Evolutionary conservation across 2,329 filamentous ascomycete genomes (phyloP).

Genomic region (Ascochyta viciae-villosae): DNA sequence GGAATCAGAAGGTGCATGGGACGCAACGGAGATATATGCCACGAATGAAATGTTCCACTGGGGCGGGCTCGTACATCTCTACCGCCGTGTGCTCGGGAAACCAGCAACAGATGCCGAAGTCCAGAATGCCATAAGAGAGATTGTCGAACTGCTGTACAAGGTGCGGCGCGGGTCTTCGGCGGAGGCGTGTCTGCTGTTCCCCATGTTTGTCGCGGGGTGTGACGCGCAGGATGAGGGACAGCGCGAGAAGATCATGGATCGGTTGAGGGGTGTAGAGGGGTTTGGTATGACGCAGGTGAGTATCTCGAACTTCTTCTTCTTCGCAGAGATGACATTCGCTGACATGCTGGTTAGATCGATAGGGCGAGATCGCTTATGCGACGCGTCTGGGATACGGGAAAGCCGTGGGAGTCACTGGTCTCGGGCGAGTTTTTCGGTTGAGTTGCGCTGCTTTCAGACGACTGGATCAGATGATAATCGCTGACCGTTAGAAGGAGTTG

Average conservation of each 20-base stretch:
- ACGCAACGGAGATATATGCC: conserved; percentile 70
- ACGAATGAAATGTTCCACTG: conserved; percentile 82
- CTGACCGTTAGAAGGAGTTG: neutral
- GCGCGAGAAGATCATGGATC: conserved; percentile 67
- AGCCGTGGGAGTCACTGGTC: conserved; percentile 72
- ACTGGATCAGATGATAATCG: neutral
- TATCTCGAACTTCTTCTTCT: neutral
- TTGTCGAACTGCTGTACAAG: conserved; percentile 67
- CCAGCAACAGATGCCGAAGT: conserved; percentile 65
- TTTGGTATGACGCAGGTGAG: conserved; percentile 78
- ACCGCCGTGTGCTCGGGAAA: conserved; percentile 74
- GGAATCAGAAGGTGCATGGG: conserved; percentile 57
- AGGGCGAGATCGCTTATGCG: conserved; percentile 71
- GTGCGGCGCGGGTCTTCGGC: conserved; percentile 72
- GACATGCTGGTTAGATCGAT: conserved; percentile 55
- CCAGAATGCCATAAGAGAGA: conserved; percentile 66
- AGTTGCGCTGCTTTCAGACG: neutral
- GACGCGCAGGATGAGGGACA: conserved; percentile 67
- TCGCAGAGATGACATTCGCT: neutral
- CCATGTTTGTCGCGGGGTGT: conserved; percentile 83
- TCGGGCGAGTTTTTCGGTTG: conserved; percentile 71
- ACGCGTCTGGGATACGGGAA: conserved; percentile 71
- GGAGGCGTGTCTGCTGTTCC: conserved; percentile 78
- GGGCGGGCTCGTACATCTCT: conserved; percentile 77
- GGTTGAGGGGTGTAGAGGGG: conserved; percentile 72